phyloP scores from a whole-genome alignment of 345 rosid genomes.

The Populus simonii region DNA sequence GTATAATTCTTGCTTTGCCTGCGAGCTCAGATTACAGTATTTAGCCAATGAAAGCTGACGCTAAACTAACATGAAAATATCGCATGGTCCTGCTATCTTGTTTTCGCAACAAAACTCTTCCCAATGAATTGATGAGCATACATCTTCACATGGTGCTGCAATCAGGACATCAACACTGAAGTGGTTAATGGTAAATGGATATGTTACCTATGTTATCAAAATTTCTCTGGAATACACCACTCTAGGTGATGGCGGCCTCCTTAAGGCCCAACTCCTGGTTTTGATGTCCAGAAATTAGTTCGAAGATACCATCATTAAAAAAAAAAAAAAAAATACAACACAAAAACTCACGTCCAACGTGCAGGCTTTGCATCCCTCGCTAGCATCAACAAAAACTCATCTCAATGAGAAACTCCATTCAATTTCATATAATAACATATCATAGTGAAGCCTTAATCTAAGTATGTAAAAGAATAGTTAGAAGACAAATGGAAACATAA shows the following conservation, averaged over 20 bases:
- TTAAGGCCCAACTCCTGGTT: no score
- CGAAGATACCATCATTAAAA: no score
- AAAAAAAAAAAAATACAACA: no score
- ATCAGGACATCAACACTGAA: neutral
- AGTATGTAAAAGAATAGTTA: rapidly evolving
- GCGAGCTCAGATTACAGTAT: constrained; percentile 47
- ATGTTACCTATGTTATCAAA: neutral
- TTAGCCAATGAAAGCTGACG: neutral
- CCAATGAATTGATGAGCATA: neutral
- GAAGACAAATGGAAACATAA: neutral
- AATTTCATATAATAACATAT: neutral
- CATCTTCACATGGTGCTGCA: neutral
- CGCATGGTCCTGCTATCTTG: neutral
- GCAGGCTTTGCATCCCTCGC: neutral
- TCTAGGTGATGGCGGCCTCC: no score
- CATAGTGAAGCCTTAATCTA: neutral
- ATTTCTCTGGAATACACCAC: no score
- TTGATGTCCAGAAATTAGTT: no score
- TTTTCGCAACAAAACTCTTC: neutral
- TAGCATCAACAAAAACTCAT: neutral
- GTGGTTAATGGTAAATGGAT: neutral
- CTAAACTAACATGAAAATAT: neutral
- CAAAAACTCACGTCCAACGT: no score
- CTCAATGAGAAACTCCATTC: neutral
- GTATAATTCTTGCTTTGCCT: constrained; percentile 89